A percentile compares a stretch with the other conserved stretches of the same genome.
phyloP scores from a whole-genome alignment of 2,329 filamentous ascomycete species.

The Thelonectria rubi region DNA sequence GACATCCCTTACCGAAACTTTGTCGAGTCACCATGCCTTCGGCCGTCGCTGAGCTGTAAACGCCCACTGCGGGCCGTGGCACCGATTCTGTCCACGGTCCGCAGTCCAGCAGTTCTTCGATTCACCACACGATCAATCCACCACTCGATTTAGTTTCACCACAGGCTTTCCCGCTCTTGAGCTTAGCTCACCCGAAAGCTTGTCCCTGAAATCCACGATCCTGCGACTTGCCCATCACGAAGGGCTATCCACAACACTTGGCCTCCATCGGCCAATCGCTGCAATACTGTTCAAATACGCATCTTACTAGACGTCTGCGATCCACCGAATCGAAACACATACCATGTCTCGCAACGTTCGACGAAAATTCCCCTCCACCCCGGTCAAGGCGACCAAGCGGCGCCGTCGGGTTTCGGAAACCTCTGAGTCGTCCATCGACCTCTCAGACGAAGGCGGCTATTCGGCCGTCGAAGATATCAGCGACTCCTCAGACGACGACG shows the following conservation, averaged over 20 bases:
- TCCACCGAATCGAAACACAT: no score
- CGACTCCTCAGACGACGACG: constrained; percentile 80
- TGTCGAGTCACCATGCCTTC: constrained; percentile 77
- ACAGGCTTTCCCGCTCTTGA: constrained; percentile 62
- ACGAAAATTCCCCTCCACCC: constrained; percentile 55
- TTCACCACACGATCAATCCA: constrained; percentile 62
- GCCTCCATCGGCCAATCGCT: no score
- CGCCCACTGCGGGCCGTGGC: constrained; percentile 77
- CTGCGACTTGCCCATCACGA: constrained; percentile 44
- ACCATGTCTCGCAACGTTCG: constrained; percentile 66
- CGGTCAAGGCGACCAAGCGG: constrained; percentile 54
- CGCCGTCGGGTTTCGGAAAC: constrained; percentile 60
- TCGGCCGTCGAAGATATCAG: constrained; percentile 81
- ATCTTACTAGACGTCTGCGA: no score
- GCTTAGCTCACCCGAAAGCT: constrained; percentile 50
- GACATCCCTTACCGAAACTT: constrained; percentile 62
- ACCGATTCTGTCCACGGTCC: constrained; percentile 60
- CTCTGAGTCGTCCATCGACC: constrained; percentile 65
- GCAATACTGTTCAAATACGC: no score
- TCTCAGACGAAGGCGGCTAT: constrained; percentile 78
- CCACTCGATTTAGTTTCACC: constrained; percentile 72
- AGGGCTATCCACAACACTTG: no score
- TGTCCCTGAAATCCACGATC: constrained; percentile 50
- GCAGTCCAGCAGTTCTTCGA: constrained; percentile 90
- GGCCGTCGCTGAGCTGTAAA: constrained; percentile 93